Conservation (phyloP, 768 basidiomycete genomes). For the Agrocybe pediades region DNA sequence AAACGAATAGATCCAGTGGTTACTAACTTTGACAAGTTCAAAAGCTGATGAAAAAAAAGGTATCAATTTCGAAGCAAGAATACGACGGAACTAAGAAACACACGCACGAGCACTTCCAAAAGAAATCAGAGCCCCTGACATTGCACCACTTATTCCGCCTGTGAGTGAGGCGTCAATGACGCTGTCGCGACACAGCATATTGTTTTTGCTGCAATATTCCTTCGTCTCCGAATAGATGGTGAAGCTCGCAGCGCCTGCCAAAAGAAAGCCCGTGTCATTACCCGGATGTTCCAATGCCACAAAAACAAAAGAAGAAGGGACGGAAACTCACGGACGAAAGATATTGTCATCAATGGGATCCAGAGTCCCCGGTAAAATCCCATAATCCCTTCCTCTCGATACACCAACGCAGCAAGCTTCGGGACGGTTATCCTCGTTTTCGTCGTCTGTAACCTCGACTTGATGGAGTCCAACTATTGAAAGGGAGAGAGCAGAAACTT, state of each 20-base stretch:
- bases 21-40: conserved; percentile 87
- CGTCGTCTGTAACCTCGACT: conserved; percentile 88
- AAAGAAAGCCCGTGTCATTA: background rate
- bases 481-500: background rate
- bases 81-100: background rate
- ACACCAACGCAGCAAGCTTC: conserved; percentile 69
- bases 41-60: conserved; percentile 55
- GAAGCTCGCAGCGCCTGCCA: conserved; percentile 83
- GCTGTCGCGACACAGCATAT: conserved; percentile 58
- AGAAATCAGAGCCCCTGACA: conserved; percentile 88
- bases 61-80: background rate
- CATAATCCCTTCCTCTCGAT: conserved; percentile 81
- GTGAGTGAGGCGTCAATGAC: conserved; percentile 73
- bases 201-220: conserved; percentile 62
- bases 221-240: conserved; percentile 88
- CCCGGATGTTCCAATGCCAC: conserved; percentile 6
- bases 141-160: conserved; percentile 83
- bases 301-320: background rate
- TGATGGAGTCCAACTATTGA: conserved; percentile 85
- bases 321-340: conserved; percentile 85
- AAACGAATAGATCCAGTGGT: background rate
- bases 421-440: conserved; percentile 75
- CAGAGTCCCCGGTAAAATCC: conserved; percentile 92
- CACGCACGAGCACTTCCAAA: conserved; percentile 89
- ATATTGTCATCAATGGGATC: conserved; percentile 94